Conservation (phyloP, 345 rosid species). For the Tarenaya hassleriana region DNA sequence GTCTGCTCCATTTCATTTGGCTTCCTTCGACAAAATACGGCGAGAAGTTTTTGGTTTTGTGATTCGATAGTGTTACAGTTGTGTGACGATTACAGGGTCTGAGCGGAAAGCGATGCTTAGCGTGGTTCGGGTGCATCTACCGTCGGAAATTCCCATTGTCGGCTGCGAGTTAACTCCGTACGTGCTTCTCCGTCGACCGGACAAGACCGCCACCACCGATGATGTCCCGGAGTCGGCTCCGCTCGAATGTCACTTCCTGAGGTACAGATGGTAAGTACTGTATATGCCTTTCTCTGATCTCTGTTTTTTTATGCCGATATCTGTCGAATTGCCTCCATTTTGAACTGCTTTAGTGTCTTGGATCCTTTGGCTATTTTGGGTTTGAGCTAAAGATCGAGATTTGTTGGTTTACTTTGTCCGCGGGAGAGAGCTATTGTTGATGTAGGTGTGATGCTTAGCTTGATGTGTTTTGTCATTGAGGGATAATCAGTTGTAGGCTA, state of each 20-base stretch:
- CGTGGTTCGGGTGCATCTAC: conserved; percentile 92
- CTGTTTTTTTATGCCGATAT: background rate
- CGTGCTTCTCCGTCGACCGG: conserved; percentile 74
- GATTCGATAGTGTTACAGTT: conserved; percentile 24
- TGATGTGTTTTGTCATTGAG: background rate
- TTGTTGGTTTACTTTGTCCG: background rate
- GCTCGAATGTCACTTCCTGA: conserved; percentile 73
- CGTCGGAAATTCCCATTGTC: conserved; percentile 96
- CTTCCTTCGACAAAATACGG: background rate
- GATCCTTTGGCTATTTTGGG: conserved; percentile 13
- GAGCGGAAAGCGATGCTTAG: conserved; percentile 64
- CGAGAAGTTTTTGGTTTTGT: conserved; percentile 6
- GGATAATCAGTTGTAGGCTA: background rate
- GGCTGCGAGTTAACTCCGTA: conserved; percentile 98
- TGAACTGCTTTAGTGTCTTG: conserved; percentile 3
- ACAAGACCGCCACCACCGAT: conserved; percentile 52
- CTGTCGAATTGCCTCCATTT: background rate
- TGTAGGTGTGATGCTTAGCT: conserved; percentile 4
- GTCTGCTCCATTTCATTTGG: conserved; percentile 30
- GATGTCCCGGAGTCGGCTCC: conserved; percentile 90
- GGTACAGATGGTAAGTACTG: conserved; percentile 74
- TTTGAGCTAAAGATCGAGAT: background rate
- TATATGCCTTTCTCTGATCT: background rate
- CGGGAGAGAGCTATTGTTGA: background rate
- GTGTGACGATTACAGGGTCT: conserved; percentile 32